Base-by-base conservation (phyloP, 140 eudicot genomes). In the Bidens hawaiensis region DNA sequence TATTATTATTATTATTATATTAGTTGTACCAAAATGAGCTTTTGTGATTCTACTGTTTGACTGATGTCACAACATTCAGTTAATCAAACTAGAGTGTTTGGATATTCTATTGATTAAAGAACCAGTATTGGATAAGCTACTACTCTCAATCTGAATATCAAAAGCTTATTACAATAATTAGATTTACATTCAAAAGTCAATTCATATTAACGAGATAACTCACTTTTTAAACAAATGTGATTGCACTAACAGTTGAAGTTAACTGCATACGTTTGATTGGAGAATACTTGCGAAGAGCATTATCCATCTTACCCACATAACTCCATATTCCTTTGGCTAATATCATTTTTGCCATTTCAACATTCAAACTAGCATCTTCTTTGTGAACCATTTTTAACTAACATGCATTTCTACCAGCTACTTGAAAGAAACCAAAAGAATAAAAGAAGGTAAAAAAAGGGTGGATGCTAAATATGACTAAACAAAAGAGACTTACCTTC, bases 331-430 rank as follows among this genome's bases (percentile, higher is more conserved):
- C 96, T 61, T 84, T 90, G 12, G 96, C 72, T 74, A 90, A 90
- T 10, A 83, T 81, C 64, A 90, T 52, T 51, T 84, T 90, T 14
- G 94, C 96, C 88, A 90, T 75, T 46, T 90, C 94, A 70, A 67
- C 86, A 60, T 90, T 90, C 62, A 90, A 76, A 51, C 96, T 96
- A 60, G 98, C 96, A 76, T 90, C 98, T 84, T 90, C 98, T 76
- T 87, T 96, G 80, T 90, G 98, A 61, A 87, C 76, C 96, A 90
- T 90, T 78, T n/a, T n/a, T n/a, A n/a, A n/a, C n/a, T n/a, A n/a
- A n/a, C n/a, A n/a, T n/a, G n/a, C n/a, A n/a, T n/a, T n/a, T n/a
- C n/a, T n/a, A n/a, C n/a, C n/a, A n/a, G n/a, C n/a, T n/a, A n/a
- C n/a, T n/a, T n/a, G n/a, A n/a, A n/a, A n/a, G n/a, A n/a, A n/a